Conservation (phyloP, 805 yeast genomes). For the Starmerella bacillaris region DNA sequence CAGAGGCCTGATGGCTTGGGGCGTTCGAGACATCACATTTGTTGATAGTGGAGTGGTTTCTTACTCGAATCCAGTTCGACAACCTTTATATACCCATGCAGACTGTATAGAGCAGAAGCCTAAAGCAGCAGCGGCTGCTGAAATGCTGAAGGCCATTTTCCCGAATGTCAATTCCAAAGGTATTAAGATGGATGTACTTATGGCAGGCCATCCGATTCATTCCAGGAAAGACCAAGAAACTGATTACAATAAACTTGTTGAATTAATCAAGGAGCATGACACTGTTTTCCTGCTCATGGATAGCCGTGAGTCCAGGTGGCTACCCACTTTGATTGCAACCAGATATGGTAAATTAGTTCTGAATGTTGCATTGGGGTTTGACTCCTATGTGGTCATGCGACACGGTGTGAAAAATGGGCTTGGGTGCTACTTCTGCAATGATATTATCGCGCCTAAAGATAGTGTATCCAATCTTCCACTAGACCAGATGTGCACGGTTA, state of each 20-base stretch:
- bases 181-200: slow-evolving; percentile 57
- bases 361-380: slow-evolving; percentile 91
- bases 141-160: slow-evolving; percentile 48
- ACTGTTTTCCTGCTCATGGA: slow-evolving; percentile 71
- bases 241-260: slow-evolving; percentile 36
- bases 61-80: slow-evolving; percentile 88
- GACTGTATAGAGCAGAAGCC: slow-evolving; percentile 65
- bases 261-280: slow-evolving; percentile 51
- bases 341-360: slow-evolving; percentile 55
- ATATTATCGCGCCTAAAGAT: slow-evolving; percentile 84
- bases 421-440: slow-evolving; percentile 94
- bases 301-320: slow-evolving; percentile 90
- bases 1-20: slow-evolving; percentile 84
- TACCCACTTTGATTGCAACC: slow-evolving; percentile 73
- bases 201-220: slow-evolving; percentile 81
- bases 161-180: slow-evolving; percentile 63
- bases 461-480: slow-evolving; percentile 71
- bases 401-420: slow-evolving; percentile 50
- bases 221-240: slow-evolving; percentile 33
- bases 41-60: slow-evolving; percentile 83
- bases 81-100: slow-evolving; percentile 64
- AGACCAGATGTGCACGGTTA: slow-evolving; percentile 98
- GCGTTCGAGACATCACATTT: slow-evolving; percentile 66
- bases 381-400: slow-evolving; percentile 80
- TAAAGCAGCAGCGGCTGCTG: slow-evolving; percentile 68